These are phyloP conservation scores for Colletotrichum agaves DNA, from an alignment of 2,329 filamentous ascomycete genomes.

Conservation along the genomic window DNA sequence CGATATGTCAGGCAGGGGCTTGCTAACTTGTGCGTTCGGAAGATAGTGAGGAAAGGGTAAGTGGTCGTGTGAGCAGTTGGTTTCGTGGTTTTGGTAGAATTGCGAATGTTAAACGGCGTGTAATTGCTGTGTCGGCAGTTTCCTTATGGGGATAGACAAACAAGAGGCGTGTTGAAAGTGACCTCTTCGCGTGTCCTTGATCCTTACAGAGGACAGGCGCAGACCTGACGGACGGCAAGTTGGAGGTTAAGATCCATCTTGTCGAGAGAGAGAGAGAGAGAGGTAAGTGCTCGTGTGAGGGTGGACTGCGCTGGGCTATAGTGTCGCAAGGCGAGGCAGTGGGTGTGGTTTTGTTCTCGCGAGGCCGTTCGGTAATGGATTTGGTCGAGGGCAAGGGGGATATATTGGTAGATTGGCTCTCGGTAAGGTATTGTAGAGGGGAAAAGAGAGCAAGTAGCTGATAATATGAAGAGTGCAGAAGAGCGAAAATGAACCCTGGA, in stretches of 20 bases:
- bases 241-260: constrained; percentile 39
- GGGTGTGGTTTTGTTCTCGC: constrained; percentile 5
- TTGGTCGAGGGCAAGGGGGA: not conserved
- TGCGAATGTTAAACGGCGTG: constrained; percentile 9
- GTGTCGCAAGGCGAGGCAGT: constrained; percentile 7
- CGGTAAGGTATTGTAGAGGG: constrained; percentile 2
- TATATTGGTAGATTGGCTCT: not conserved
- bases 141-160: constrained; percentile 20
- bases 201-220: constrained; percentile 33
- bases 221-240: constrained; percentile 38
- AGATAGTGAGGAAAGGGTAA: constrained; percentile 20
- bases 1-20: not conserved
- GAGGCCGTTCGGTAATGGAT: constrained; percentile 27
- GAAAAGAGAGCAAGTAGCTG: not conserved
- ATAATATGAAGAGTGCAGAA: not conserved
- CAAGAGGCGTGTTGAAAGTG: constrained; percentile 29
- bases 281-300: not conserved
- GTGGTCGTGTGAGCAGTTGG: constrained; percentile 35
- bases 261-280: constrained; percentile 27
- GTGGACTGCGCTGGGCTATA: not conserved
- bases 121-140: constrained; percentile 14
- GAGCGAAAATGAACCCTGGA: not conserved
- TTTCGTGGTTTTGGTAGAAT: constrained; percentile 7
- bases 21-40: not conserved
- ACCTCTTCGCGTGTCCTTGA: constrained; percentile 29